Conservation (phyloP, 2,329 filamentous ascomycete genomes). For the Paracorniculantispora psalliotae region DNA sequence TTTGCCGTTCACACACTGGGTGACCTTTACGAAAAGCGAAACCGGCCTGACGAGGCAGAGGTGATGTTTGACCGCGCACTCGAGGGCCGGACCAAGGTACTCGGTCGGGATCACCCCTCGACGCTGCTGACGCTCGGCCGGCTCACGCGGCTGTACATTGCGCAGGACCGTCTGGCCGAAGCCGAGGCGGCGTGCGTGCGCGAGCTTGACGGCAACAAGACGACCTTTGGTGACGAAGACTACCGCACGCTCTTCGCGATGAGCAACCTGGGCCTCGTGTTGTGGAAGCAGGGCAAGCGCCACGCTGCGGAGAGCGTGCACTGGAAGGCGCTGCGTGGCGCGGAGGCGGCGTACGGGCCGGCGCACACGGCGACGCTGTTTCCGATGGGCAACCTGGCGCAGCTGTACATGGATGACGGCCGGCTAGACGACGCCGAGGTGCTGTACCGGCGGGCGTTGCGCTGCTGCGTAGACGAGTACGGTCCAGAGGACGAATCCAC, state of each 20-base stretch:
- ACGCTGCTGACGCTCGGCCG: slow-evolving; percentile 18
- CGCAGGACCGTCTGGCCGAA: slow-evolving; percentile 14
- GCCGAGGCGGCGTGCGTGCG: slow-evolving; percentile 14
- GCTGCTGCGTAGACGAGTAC: too few species aligned
- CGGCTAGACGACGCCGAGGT: too few species aligned
- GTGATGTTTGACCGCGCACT: slow-evolving; percentile 11
- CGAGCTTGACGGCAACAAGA: slow-evolving; percentile 17
- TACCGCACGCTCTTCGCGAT: slow-evolving; percentile 16
- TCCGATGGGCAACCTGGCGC: too few species aligned
- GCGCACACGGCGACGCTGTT: too few species aligned
- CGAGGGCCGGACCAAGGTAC: slow-evolving; percentile 17
- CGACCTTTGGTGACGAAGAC: slow-evolving; percentile 16
- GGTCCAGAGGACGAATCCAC: too few species aligned
- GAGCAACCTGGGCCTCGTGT: slow-evolving; percentile 19
- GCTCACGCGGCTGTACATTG: slow-evolving; percentile 20
- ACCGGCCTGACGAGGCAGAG: background rate
- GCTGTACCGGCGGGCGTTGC: too few species aligned
- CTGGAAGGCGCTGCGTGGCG: slow-evolving; percentile 2
- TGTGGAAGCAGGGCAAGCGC: slow-evolving; percentile 17
- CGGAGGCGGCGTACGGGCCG: background rate
- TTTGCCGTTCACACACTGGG: background rate
- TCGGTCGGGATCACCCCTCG: slow-evolving; percentile 15
- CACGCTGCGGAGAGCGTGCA: slow-evolving; percentile 14
- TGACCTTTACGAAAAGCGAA: background rate
- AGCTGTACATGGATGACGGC: too few species aligned